phyloP scores from a whole-genome alignment of 139 green algal species.

The Coccomyxa sp. region DNA sequence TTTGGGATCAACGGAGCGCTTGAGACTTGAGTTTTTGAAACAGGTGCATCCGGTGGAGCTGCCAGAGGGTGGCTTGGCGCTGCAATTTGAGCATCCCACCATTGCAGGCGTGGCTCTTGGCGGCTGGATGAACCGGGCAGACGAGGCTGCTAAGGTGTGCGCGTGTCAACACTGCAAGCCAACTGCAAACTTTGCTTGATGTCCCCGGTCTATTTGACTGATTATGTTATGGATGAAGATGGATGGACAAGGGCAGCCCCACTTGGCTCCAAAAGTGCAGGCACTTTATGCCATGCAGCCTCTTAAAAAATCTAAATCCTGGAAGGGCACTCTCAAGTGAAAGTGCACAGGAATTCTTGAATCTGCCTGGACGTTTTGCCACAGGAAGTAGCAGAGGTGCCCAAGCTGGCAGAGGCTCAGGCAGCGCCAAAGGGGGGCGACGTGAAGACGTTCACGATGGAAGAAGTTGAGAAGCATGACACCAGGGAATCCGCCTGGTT shows the following conservation, averaged over 20 bases:
- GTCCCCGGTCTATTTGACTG: no score
- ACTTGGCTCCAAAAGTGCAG: no score
- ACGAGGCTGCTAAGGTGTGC: constrained; percentile 1
- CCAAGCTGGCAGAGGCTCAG: background rate
- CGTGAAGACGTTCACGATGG: background rate
- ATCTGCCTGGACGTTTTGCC: no score
- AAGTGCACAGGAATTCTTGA: no score
- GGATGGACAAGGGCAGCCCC: no score
- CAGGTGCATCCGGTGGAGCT: constrained; percentile 28
- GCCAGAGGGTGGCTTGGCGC: constrained; percentile 16
- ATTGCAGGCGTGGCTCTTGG: constrained; percentile 42
- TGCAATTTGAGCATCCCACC: constrained; percentile 77
- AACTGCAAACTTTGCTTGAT: no score
- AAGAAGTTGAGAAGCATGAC: constrained; percentile 59
- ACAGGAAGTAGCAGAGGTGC: no score
- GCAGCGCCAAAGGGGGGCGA: background rate
- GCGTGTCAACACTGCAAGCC: no score
- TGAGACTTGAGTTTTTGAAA: background rate
- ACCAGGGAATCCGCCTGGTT: constrained; percentile 83
- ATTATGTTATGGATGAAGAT: no score
- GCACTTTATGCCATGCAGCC: no score
- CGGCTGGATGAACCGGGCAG: constrained; percentile 54
- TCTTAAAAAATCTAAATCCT: no score
- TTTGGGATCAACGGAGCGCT: background rate
- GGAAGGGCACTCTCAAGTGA: no score